phyloP scores from a whole-genome alignment of 345 rosid genomes.

The Lenwebbia sp. region DNA sequence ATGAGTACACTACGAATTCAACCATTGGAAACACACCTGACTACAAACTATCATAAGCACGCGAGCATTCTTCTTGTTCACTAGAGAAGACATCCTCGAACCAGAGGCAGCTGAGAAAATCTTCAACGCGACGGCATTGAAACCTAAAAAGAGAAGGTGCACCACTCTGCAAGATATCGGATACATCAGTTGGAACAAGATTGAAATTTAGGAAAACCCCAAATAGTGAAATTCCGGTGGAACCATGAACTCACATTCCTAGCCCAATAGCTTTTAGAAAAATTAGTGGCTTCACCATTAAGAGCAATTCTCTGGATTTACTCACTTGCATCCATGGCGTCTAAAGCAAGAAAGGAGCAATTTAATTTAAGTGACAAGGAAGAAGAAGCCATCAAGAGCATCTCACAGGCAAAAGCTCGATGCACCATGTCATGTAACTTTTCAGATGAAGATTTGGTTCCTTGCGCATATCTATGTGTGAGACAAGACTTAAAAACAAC shows the following conservation, averaged over 20 bases:
- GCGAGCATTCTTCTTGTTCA: slow-evolving; percentile 2
- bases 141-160: slow-evolving; percentile 12
- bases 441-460: neutral
- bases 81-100: neutral
- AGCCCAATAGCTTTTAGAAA: slow-evolving; percentile 9
- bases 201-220: neutral
- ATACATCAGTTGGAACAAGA: neutral
- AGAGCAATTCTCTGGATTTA: slow-evolving; percentile 12
- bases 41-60: slow-evolving; percentile 15
- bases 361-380: neutral
- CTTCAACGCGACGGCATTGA: slow-evolving; percentile 4
- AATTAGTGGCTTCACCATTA: slow-evolving; percentile 11
- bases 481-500: neutral
- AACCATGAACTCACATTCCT: slow-evolving; percentile 15
- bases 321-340: slow-evolving; percentile 26
- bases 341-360: neutral
- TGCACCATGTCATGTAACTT: neutral
- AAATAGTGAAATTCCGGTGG: neutral
- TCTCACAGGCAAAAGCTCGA: neutral
- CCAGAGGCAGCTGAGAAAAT: slow-evolving; percentile 3
- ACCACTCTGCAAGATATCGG: slow-evolving; percentile 2
- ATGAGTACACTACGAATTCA: neutral
- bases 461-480: neutral
- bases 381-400: neutral
- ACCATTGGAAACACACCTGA: slow-evolving; percentile 3